phyloP scores from a whole-genome alignment of 495 filamentous ascomycete genomes.

The Stereocaulon alpinum region DNA sequence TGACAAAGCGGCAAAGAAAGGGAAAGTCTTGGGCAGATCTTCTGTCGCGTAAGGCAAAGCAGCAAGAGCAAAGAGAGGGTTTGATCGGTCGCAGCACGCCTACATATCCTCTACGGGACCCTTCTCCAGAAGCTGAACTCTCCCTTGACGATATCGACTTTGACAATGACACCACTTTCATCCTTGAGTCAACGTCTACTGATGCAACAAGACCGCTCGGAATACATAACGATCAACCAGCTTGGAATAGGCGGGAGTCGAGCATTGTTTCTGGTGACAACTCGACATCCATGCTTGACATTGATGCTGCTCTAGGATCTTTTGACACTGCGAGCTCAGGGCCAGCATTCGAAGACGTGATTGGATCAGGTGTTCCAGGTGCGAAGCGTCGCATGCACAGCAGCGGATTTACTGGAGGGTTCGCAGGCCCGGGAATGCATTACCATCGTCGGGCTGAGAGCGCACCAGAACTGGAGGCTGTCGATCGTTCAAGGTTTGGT shows the following conservation, averaged over 20 bases:
- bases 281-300: conserved; percentile 74
- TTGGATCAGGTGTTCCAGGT: conserved; percentile 45
- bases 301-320: conserved; percentile 90
- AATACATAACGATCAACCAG: conserved; percentile 27
- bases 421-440: conserved; percentile 72
- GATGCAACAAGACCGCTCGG: conserved; percentile 25
- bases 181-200: conserved; percentile 37
- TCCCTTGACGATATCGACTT: conserved; percentile 39
- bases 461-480: conserved; percentile 77
- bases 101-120: conserved; percentile 30
- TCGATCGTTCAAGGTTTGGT: conserved; percentile 56
- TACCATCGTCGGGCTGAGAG: conserved; percentile 78
- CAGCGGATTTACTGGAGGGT: conserved; percentile 64
- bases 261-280: conserved; percentile 42
- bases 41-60: conserved; percentile 49
- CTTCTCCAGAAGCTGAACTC: conserved; percentile 21
- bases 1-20: conserved; percentile 61
- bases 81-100: conserved; percentile 24
- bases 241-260: conserved; percentile 36
- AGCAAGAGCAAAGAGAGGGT: conserved; percentile 31
- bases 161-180: conserved; percentile 44
- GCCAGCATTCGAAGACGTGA: conserved; percentile 34
- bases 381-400: conserved; percentile 80
- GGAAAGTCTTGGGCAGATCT: conserved; percentile 68
- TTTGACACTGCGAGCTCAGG: conserved; percentile 61